Conservation (phyloP, 441 rosid genomes). For the Aquilaria agallochum region DNA sequence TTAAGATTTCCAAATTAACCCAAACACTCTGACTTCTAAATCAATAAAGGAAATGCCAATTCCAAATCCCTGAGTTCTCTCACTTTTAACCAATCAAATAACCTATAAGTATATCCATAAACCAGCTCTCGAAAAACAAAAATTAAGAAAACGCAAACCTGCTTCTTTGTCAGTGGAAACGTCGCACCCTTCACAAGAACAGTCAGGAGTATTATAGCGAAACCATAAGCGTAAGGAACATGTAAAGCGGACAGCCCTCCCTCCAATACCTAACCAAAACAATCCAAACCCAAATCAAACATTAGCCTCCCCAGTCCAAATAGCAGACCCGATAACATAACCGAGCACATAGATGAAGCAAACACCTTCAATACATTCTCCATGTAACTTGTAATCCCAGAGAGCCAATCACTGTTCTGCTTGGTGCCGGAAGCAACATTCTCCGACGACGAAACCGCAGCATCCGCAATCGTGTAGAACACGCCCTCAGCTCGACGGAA, state of each 20-base stretch:
- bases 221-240: constrained; percentile 84
- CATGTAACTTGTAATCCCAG: constrained; percentile 74
- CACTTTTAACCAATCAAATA: too few relatives aligned
- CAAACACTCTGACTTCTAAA: too few relatives aligned
- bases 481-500: constrained; percentile 44
- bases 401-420: constrained; percentile 79
- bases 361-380: constrained; percentile 79
- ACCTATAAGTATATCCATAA: neutral
- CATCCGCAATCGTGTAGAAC: constrained; percentile 73
- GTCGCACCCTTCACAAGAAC: constrained; percentile 91
- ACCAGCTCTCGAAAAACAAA: too few relatives aligned
- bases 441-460: constrained; percentile 73
- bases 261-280: constrained; percentile 57
- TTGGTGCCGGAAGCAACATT: constrained; percentile 23
- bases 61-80: too few relatives aligned
- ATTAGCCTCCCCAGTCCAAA: neutral
- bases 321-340: neutral
- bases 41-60: too few relatives aligned
- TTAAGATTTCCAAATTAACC: too few relatives aligned
- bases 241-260: constrained; percentile 77
- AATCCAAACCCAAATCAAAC: constrained; percentile 5
- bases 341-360: neutral
- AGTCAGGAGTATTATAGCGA: constrained; percentile 85
- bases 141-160: constrained; percentile 40
- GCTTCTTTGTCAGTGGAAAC: constrained; percentile 88